phyloP scores from a whole-genome alignment of 2,329 filamentous ascomycete species.

The Paecilomyces formosus region DNA sequence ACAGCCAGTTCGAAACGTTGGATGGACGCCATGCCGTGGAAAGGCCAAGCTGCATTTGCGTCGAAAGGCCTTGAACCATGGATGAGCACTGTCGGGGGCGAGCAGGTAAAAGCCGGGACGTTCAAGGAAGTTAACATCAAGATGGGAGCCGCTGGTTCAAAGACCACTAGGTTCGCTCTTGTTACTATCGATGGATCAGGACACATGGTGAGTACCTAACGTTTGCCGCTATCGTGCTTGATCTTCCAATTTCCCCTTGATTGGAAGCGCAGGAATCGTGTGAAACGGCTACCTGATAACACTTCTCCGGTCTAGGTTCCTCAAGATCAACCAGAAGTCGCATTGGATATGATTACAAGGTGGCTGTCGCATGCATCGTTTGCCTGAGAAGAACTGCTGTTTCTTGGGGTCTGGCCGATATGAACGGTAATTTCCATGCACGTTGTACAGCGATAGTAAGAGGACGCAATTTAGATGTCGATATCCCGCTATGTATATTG shows the following conservation, averaged over 20 bases:
- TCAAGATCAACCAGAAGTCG: conserved; percentile 7
- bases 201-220: conserved; percentile 28
- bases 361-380: background rate
- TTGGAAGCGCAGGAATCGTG: background rate
- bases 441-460: background rate
- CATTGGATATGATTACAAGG: conserved; percentile 4
- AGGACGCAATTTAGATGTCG: no score
- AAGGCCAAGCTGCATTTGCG: conserved; percentile 12
- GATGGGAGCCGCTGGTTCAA: conserved; percentile 1
- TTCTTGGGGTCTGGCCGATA: no score
- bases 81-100: conserved; percentile 7
- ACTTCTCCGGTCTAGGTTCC: conserved; percentile 1
- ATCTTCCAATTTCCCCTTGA: background rate
- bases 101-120: conserved; percentile 5
- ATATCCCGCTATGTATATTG: no score
- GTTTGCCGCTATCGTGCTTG: background rate
- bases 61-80: conserved; percentile 9
- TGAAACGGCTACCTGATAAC: background rate
- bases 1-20: conserved; percentile 28
- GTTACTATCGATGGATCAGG: conserved; percentile 31
- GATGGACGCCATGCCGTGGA: conserved; percentile 11
- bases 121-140: conserved; percentile 9
- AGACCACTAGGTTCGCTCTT: conserved; percentile 9
- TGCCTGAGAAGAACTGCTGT: no score
- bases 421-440: background rate